A percentile compares a stretch with the other conserved stretches of the same genome.
These are phyloP conservation scores for Datura wrightii DNA, from an alignment of 257 asterid genomes.

Conservation along the genomic window DNA sequence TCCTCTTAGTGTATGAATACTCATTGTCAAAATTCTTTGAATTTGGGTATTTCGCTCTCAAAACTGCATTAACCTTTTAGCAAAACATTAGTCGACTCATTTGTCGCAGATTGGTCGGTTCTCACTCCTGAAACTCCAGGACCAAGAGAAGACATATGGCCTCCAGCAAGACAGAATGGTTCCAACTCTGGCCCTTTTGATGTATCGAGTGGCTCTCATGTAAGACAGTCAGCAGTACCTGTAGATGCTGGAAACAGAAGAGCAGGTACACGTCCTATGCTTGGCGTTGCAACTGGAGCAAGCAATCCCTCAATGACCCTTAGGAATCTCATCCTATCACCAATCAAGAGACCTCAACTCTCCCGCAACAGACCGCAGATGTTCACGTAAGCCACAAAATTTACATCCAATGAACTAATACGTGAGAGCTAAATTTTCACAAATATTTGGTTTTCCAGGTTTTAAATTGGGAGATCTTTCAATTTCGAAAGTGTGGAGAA, in stretches of 20 bases:
- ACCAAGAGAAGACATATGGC: slow-evolving; percentile 88
- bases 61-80: slow-evolving; percentile 29
- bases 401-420: background rate
- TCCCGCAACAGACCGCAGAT: slow-evolving; percentile 73
- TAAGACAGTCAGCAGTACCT: slow-evolving; percentile 58
- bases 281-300: slow-evolving; percentile 59
- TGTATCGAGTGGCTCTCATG: slow-evolving; percentile 70
- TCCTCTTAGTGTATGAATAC: background rate
- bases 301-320: slow-evolving; percentile 82
- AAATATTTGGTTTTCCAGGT: slow-evolving; percentile 10
- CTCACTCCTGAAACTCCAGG: slow-evolving; percentile 99
- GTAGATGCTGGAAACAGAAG: slow-evolving; percentile 68
- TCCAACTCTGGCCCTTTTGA: slow-evolving; percentile 70
- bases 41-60: background rate
- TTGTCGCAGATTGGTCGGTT: slow-evolving; percentile 81
- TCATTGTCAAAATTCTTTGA: background rate
- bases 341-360: slow-evolving; percentile 87
- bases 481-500: slow-evolving; percentile 2
- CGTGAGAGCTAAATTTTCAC: background rate
- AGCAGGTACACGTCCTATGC: slow-evolving; percentile 55
- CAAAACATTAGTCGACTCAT: slow-evolving; percentile 70
- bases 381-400: slow-evolving; percentile 65
- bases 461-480: slow-evolving; percentile 3
- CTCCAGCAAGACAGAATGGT: slow-evolving; percentile 64
- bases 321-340: slow-evolving; percentile 84